These are phyloP conservation scores for Amanita subjunquillea DNA, from an alignment of 768 basidiomycete species.

Conservation along the genomic window DNA sequence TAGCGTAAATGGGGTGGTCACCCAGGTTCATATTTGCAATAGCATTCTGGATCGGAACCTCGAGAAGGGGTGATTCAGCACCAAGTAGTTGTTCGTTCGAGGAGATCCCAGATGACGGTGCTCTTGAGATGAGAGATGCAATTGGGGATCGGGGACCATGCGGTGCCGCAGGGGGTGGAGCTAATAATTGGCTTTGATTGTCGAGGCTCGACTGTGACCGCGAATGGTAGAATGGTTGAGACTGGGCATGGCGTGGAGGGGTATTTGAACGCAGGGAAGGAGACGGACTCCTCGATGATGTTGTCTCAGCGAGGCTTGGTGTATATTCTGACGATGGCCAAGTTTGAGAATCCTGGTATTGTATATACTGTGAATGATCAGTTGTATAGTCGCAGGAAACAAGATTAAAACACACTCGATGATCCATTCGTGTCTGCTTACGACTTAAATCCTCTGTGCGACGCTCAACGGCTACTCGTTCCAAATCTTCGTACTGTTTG, in stretches of 20 bases:
- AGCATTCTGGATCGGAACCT: constrained; percentile 12
- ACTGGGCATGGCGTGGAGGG: constrained; percentile 18
- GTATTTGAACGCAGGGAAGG: constrained; percentile 31
- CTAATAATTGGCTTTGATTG: constrained; percentile 25
- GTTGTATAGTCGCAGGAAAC: not conserved
- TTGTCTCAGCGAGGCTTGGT: constrained; percentile 17
- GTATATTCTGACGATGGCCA: not conserved
- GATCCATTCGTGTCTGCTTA: constrained; percentile 56
- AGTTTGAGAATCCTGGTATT: constrained; percentile 24
- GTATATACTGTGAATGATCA: constrained; percentile 16
- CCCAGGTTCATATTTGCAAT: constrained; percentile 11
- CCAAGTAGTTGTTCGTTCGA: constrained; percentile 4
- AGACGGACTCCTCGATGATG: constrained; percentile 33
- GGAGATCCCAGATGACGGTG: constrained; percentile 58
- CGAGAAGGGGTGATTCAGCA: constrained; percentile 1
- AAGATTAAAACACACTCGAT: constrained; percentile 36
- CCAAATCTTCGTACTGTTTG: constrained; percentile 68
- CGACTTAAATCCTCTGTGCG: constrained; percentile 61
- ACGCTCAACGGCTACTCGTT: constrained; percentile 54
- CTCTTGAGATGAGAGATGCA: constrained; percentile 38
- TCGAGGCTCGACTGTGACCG: constrained; percentile 7
- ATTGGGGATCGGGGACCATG: constrained; percentile 65
- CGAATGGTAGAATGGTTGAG: constrained; percentile 8
- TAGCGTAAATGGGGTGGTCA: constrained; percentile 5
- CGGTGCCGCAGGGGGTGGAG: constrained; percentile 58